Conservation (phyloP, 352 stramenopile genomes). For the Peronosclerospora sorghi region DNA sequence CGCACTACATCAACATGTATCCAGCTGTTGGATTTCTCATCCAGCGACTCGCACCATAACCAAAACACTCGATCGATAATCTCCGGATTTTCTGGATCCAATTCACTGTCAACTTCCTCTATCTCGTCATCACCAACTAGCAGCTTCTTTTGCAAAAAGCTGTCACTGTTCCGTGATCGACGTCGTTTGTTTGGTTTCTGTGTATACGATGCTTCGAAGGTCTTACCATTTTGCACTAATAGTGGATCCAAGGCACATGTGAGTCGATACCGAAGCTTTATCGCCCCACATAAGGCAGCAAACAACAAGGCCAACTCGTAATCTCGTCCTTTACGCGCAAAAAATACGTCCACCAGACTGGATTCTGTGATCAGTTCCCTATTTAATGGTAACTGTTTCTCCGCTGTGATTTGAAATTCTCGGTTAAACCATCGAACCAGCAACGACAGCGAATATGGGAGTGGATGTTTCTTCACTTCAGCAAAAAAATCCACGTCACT, state of each 20-base stretch:
- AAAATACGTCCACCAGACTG: slow-evolving; percentile 47
- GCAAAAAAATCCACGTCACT: slow-evolving; percentile 38
- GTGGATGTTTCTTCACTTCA: slow-evolving; percentile 22
- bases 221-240: slow-evolving; percentile 31
- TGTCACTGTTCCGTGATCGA: slow-evolving; percentile 5
- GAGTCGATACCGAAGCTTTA: slow-evolving; percentile 43
- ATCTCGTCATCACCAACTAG: slow-evolving; percentile 6
- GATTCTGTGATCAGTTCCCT: slow-evolving; percentile 29
- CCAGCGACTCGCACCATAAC: slow-evolving; percentile 61
- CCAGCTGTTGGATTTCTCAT: slow-evolving; percentile 39
- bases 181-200: slow-evolving; percentile 16
- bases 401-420: slow-evolving; percentile 25
- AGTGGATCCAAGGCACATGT: slow-evolving; percentile 41
- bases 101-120: slow-evolving; percentile 4
- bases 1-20: slow-evolving; percentile 44
- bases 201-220: slow-evolving; percentile 28
- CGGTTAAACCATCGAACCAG: slow-evolving; percentile 57
- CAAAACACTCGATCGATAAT: slow-evolving; percentile 22
- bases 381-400: slow-evolving; percentile 1
- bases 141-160: slow-evolving; percentile 7
- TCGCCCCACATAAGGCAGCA: slow-evolving; percentile 40
- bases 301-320: slow-evolving; percentile 56
- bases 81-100: background rate
- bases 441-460: slow-evolving; percentile 46
- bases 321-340: slow-evolving; percentile 23